Base-by-base conservation (phyloP, 495 filamentous ascomycete species). In the Penicillium odoratum region DNA sequence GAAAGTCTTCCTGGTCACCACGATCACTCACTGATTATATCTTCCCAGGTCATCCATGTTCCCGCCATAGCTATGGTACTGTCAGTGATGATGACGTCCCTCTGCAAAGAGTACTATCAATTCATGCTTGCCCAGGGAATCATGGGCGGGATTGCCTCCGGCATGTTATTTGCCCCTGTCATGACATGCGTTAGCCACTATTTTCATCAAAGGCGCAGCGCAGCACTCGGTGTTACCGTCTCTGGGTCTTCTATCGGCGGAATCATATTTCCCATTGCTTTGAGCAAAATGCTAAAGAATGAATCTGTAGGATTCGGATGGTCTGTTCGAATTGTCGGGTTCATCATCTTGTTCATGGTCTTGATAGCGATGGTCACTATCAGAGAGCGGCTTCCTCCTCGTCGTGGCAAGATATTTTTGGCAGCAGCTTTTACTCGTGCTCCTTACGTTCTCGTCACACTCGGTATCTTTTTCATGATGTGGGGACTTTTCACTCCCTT, bases 401-500 rank as follows among this genome's bases (percentile, higher is more conserved):
- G 79, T 1, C 66, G 70, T 7, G 72, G 66, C 0, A 59, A 56
- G 9, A 77, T 85, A 62, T 73, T 78, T 38, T 25, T 84, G 0
- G 61, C 49, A 5, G 13, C 21, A 0, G 81, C 79, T 0, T 83
- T 81, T 53, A 74, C 64, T 31, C 64, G 79, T 15, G 29, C 51
- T 15, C 52, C 42, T 6, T 77, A 67, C 51, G 48, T 62, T 44
- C n/a, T 63, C 7, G 1, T 64, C 9, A 50, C 59, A 13, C 31
- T 53, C 4, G 48, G 45, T 1, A 13, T 56, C 0, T 79, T 79
- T 66, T 73, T 89, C 36, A 85, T 86, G 69, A 87, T 86, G 70
- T 79, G 82, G 58, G 88, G 86, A 36, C 78, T 87, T 57, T 88
- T 85, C 65, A 60, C 88, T 11, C 88, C 88, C 0, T 82, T 88